phyloP scores from a whole-genome alignment of 352 stramenopile species.

The Phytopythium aichiense region DNA sequence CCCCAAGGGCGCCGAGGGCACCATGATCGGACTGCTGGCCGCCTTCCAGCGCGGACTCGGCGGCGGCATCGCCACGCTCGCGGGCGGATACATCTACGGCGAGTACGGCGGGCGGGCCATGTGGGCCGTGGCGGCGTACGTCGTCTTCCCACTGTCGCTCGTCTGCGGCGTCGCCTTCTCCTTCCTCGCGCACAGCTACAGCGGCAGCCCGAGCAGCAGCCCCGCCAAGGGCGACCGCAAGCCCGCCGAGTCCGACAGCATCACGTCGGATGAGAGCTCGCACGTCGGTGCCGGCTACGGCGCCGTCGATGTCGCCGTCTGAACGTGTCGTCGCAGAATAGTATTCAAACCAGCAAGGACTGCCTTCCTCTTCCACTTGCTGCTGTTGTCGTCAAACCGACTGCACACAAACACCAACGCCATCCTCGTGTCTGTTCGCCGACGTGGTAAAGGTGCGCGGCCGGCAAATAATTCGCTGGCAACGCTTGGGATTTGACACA shows the following conservation, averaged over 20 bases:
- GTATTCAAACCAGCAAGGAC: background rate
- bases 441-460: too few relatives aligned
- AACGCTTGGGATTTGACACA: too few relatives aligned
- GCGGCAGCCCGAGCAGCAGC: slow-evolving; percentile 13
- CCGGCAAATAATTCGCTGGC: too few relatives aligned
- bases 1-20: slow-evolving; percentile 31
- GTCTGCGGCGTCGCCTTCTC: slow-evolving; percentile 17
- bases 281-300: slow-evolving; percentile 19
- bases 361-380: background rate
- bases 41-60: slow-evolving; percentile 33
- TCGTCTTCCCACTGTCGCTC: slow-evolving; percentile 28
- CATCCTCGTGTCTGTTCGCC: too few relatives aligned
- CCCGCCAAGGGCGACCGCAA: slow-evolving; percentile 11
- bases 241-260: slow-evolving; percentile 13
- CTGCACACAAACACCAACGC: background rate
- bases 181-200: slow-evolving; percentile 27
- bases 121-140: slow-evolving; percentile 31
- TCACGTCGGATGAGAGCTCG: slow-evolving; percentile 30
- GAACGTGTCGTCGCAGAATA: background rate
- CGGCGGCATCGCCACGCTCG: slow-evolving; percentile 27
- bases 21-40: slow-evolving; percentile 38
- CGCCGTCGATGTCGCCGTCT: slow-evolving; percentile 6
- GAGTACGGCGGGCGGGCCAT: slow-evolving; percentile 26
- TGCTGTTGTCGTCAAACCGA: background rate
- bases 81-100: slow-evolving; percentile 38